phyloP scores from a whole-genome alignment of 78 protist genomes.

The Speleostelium caveatum region DNA sequence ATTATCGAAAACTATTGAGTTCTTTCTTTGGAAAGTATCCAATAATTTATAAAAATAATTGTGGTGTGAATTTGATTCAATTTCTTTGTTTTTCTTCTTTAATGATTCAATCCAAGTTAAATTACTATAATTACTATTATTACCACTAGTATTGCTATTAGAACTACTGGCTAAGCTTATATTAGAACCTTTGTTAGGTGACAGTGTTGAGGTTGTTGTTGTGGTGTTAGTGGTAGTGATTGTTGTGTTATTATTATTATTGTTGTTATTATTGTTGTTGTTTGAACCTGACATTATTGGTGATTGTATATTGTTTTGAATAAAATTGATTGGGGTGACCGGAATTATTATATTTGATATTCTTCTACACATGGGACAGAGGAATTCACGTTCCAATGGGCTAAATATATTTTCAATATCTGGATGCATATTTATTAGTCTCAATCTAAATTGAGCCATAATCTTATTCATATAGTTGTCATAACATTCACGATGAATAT shows the following conservation, averaged over 20 bases:
- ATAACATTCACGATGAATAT: conserved; percentile 50
- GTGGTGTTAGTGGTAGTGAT: neutral
- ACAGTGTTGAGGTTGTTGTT: neutral
- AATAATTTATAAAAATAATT: too few relatives aligned
- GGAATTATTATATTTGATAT: conserved; percentile 56
- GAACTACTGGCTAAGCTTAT: neutral
- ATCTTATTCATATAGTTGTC: conserved; percentile 11
- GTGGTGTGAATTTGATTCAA: neutral
- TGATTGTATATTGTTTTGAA: neutral
- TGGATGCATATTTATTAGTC: neutral
- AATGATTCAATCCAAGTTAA: conserved; percentile 6
- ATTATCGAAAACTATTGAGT: conserved; percentile 2
- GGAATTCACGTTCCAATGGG: conserved; percentile 15
- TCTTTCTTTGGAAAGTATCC: neutral
- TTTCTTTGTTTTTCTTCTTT: neutral
- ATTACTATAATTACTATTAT: neutral
- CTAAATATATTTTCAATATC: neutral
- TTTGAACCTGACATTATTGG: neutral
- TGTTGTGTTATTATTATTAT: neutral
- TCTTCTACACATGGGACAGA: conserved; percentile 76
- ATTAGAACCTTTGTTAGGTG: neutral
- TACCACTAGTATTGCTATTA: neutral
- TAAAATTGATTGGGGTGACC: too few relatives aligned
- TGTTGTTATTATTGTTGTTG: neutral
- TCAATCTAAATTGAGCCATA: neutral